Evolutionary conservation across 176 grass and related monocot species (phyloP).

Genomic region (Lolium perenne): DNA sequence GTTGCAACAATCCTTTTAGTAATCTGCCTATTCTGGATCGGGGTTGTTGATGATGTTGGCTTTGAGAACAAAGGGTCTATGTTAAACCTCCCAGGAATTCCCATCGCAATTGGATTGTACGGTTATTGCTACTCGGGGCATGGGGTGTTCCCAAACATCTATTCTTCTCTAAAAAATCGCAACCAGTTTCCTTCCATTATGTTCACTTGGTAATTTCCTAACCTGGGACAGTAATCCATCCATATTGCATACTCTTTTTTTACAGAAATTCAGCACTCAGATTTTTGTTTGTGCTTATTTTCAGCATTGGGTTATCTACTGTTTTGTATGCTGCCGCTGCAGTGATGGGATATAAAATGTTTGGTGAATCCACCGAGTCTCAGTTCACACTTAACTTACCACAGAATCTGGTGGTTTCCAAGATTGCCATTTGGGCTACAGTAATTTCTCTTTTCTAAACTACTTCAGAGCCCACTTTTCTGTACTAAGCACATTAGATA

Average conservation of each 20-base stretch:
- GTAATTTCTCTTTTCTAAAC: slow-evolving; percentile 40
- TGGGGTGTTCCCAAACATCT: slow-evolving; percentile 97
- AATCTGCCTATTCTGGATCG: slow-evolving; percentile 83
- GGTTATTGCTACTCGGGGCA: slow-evolving; percentile 93
- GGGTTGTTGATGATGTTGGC: slow-evolving; percentile 77
- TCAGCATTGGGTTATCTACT: slow-evolving; percentile 75
- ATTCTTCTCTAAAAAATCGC: slow-evolving; percentile 87
- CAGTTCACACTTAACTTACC: slow-evolving; percentile 96
- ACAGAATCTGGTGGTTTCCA: slow-evolving; percentile 75
- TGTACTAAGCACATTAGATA: not conserved
- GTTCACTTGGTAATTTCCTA: slow-evolving; percentile 68
- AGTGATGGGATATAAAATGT: slow-evolving; percentile 85
- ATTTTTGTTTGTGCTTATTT: slow-evolving; percentile 31
- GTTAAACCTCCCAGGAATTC: slow-evolving; percentile 73
- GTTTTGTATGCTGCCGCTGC: slow-evolving; percentile 68
- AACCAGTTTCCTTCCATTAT: slow-evolving; percentile 72
- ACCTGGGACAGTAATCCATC: not conserved
- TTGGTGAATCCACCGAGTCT: slow-evolving; percentile 78
- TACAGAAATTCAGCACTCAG: slow-evolving; percentile 7
- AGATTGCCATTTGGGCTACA: slow-evolving; percentile 91
- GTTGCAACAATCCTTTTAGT: slow-evolving; percentile 78
- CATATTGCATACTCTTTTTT: not conserved
- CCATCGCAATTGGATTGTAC: slow-evolving; percentile 90
- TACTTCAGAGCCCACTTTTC: not conserved
- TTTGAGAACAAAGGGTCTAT: slow-evolving; percentile 72